Evolutionary conservation across 352 stramenopile genomes (phyloP).

Genomic region (Phytophthora pistaciae): DNA sequence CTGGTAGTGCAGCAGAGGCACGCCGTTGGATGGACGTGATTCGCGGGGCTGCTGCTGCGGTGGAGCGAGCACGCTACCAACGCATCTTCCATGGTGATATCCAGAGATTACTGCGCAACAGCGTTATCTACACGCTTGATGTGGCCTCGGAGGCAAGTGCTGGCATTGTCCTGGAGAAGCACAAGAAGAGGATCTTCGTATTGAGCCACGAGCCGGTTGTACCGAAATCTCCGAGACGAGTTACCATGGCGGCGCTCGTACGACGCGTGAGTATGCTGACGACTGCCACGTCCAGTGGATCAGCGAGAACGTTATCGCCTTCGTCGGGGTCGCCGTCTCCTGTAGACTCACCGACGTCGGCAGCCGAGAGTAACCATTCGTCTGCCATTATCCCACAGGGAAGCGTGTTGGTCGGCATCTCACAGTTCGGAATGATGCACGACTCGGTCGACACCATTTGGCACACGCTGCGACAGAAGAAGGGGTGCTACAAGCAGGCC

Average conservation of each 20-base stretch:
- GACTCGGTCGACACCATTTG: slow-evolving; percentile 80
- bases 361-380: slow-evolving; percentile 12
- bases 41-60: slow-evolving; percentile 26
- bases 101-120: slow-evolving; percentile 49
- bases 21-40: slow-evolving; percentile 62
- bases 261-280: slow-evolving; percentile 32
- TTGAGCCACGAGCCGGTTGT: slow-evolving; percentile 52
- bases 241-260: slow-evolving; percentile 32
- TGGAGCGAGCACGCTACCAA: slow-evolving; percentile 43
- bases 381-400: slow-evolving; percentile 49
- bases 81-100: slow-evolving; percentile 68
- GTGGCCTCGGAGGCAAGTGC: slow-evolving; percentile 30
- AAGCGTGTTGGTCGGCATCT: slow-evolving; percentile 65
- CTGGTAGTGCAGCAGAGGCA: slow-evolving; percentile 44
- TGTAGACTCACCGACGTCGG: neutral
- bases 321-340: slow-evolving; percentile 10
- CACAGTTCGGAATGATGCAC: slow-evolving; percentile 68
- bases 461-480: slow-evolving; percentile 70
- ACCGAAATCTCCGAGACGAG: slow-evolving; percentile 7
- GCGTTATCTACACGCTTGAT: slow-evolving; percentile 60
- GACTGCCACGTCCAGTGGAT: slow-evolving; percentile 15
- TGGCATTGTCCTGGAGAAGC: slow-evolving; percentile 61
- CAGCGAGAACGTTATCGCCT: slow-evolving; percentile 16
- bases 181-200: slow-evolving; percentile 72
- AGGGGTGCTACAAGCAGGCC: slow-evolving; percentile 46